These are phyloP conservation scores for Pneumocystis wakefieldiae DNA, from an alignment of 1,139 yeast species.

Conservation along the genomic window DNA sequence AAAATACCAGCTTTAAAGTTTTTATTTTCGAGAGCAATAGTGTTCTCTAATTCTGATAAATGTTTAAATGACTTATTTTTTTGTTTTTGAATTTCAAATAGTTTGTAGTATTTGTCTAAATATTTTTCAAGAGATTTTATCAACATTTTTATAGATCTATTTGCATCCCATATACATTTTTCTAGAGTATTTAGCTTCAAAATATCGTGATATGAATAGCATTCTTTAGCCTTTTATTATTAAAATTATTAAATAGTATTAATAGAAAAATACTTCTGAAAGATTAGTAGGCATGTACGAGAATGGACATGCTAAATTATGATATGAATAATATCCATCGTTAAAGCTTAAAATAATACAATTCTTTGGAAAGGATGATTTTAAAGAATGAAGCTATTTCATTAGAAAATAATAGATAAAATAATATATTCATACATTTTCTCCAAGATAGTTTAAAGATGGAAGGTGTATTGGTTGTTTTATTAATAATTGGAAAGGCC, in stretches of 20 bases:
- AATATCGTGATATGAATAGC: not conserved
- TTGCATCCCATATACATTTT: not conserved
- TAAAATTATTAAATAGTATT: not conserved
- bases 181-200: not conserved
- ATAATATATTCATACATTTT: not conserved
- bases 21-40: not conserved
- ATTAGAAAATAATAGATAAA: not conserved
- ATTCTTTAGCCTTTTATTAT: not conserved
- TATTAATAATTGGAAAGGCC: not conserved
- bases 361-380: not conserved
- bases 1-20: not conserved
- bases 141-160: not conserved
- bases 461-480: not conserved
- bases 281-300: not conserved
- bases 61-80: not conserved
- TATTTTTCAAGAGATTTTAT: not conserved
- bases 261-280: not conserved
- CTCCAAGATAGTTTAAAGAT: not conserved
- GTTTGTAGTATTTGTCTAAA: not conserved
- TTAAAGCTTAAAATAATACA: not conserved
- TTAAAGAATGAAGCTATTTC: not conserved
- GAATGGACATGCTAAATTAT: not conserved
- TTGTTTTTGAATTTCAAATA: not conserved
- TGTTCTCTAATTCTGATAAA: not conserved
- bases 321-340: not conserved